Percentiles rank a stretch among this genome's conserved stretches.
phyloP scores from a whole-genome alignment of 768 basidiomycete species.

The Lentinula sp. region DNA sequence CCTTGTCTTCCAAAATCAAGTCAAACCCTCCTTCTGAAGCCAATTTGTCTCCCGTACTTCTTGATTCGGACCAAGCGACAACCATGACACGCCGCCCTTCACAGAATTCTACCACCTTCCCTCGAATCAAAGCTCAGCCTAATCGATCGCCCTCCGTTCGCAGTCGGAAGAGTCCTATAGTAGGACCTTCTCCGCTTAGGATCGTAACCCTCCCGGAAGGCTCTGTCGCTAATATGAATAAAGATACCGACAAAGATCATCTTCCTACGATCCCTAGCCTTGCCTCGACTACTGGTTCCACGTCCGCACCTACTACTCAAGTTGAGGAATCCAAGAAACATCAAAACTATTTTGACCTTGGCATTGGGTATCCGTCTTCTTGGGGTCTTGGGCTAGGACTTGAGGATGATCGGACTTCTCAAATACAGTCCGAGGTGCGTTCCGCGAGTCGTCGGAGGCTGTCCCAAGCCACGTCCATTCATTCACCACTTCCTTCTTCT shows the following conservation, averaged over 20 bases:
- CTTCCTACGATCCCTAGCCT: not conserved
- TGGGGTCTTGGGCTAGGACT: not conserved
- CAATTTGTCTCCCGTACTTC: conserved; percentile 2
- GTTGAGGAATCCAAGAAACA: not conserved
- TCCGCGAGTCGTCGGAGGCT: not conserved
- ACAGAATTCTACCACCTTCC: conserved; percentile 6
- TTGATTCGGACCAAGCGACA: not conserved
- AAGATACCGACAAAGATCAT: not conserved
- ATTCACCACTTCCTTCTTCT: not conserved
- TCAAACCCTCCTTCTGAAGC: not conserved
- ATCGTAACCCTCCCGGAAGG: conserved; percentile 34
- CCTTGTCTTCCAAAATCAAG: conserved; percentile 13
- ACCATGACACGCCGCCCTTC: conserved; percentile 6
- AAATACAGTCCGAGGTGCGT: not conserved
- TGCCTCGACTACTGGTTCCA: not conserved
- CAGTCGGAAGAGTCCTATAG: conserved; percentile 27
- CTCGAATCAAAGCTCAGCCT: conserved; percentile 6
- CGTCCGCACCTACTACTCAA: not conserved
- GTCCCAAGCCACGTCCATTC: not conserved
- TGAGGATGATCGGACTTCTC: not conserved
- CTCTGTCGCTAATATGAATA: conserved; percentile 12
- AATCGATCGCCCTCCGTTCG: conserved; percentile 18
- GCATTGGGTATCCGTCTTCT: conserved; percentile 13
- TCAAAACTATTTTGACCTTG: conserved; percentile 10
- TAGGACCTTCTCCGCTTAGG: conserved; percentile 41